phyloP scores from a whole-genome alignment of 2,329 filamentous ascomycete species.

The Elsinoe fawcettii region DNA sequence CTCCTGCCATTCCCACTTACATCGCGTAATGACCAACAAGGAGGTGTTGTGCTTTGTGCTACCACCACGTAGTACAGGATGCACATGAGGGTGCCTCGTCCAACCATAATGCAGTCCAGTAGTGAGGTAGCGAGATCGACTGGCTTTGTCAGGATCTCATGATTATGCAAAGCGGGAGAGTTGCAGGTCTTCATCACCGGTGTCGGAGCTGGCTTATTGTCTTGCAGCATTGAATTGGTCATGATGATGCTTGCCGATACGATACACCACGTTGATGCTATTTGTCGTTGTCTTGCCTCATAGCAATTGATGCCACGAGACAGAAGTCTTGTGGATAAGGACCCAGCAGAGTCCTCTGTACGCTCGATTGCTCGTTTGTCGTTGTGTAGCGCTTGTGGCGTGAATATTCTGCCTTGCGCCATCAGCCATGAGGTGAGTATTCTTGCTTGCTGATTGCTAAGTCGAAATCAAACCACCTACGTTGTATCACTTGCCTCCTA shows the following conservation, averaged over 20 bases:
- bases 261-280: no score
- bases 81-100: not conserved
- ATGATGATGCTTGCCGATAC: no score
- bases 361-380: no score
- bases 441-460: not conserved
- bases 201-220: not conserved
- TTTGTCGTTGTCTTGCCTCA: no score
- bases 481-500: not conserved
- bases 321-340: no score
- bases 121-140: not conserved
- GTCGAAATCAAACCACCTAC: not conserved
- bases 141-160: not conserved
- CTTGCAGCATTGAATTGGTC: no score
- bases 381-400: no score
- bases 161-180: not conserved
- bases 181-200: not conserved
- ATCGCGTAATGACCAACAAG: not conserved
- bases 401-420: no score
- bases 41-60: not conserved
- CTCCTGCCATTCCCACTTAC: no score
- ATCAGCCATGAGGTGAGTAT: not conserved
- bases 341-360: no score
- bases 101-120: not conserved
- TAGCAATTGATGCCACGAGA: no score
- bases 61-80: not conserved